These are phyloP conservation scores for Metarhizium sp. DNA, from an alignment of 2,329 filamentous ascomycete genomes.

Conservation along the genomic window DNA sequence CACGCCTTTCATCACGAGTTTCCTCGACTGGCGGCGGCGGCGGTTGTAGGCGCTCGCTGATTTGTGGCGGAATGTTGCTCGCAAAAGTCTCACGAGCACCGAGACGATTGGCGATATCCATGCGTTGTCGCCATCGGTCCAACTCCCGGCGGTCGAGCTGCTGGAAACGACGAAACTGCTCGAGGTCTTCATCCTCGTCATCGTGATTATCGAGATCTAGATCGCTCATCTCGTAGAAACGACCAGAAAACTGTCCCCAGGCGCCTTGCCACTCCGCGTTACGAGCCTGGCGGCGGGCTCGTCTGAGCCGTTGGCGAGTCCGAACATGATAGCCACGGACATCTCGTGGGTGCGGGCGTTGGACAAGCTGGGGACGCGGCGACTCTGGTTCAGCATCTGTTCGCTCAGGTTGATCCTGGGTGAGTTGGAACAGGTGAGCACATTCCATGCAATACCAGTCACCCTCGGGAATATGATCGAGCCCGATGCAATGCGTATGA, in stretches of 20 bases:
- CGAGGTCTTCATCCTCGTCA: conserved; percentile 62
- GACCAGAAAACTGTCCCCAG: conserved; percentile 57
- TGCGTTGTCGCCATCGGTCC: conserved; percentile 73
- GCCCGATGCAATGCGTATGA: conserved; percentile 84
- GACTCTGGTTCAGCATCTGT: conserved; percentile 25
- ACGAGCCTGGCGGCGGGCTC: conserved; percentile 53
- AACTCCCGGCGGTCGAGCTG: conserved; percentile 48
- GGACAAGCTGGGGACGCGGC: conserved; percentile 18
- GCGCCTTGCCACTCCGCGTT: conserved; percentile 83
- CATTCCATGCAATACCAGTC: conserved; percentile 92
- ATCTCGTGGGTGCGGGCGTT: conserved; percentile 22
- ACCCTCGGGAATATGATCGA: conserved; percentile 65
- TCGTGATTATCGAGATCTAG: conserved; percentile 31
- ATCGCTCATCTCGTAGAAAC: conserved; percentile 48
- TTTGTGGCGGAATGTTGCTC: conserved; percentile 44
- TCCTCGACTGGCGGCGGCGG: conserved; percentile 51
- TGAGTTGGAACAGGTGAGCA: conserved; percentile 36
- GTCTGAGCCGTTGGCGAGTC: conserved; percentile 48
- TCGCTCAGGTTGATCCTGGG: conserved; percentile 18
- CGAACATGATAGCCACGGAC: conserved; percentile 32
- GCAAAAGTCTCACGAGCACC: conserved; percentile 67
- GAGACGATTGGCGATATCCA: conserved; percentile 71
- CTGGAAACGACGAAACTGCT: conserved; percentile 44
- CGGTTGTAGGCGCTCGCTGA: conserved; percentile 54
- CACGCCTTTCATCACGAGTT: conserved; percentile 68